phyloP scores from a whole-genome alignment of 176 grass and related monocot genomes.

The Ensete ventricosum region DNA sequence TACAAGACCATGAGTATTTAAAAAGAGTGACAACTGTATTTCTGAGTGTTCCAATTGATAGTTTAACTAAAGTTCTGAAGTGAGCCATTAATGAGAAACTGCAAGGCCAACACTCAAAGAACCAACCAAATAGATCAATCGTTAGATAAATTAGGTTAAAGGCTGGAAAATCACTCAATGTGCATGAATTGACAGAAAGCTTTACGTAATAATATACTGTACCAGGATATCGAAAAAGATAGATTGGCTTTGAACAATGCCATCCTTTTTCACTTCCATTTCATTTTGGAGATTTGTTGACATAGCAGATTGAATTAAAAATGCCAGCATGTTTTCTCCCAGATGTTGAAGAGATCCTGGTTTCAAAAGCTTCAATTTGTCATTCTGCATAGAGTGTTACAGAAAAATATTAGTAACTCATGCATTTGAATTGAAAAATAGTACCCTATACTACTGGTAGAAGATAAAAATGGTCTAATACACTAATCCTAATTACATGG shows the following conservation, averaged over 20 bases:
- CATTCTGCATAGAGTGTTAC: conserved; percentile 56
- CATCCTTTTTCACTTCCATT: conserved; percentile 37
- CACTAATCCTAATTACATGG: not conserved
- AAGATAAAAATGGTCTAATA: not conserved
- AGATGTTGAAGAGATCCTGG: conserved; percentile 90
- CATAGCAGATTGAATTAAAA: conserved; percentile 63
- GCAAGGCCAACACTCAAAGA: no score
- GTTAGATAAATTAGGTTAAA: not conserved
- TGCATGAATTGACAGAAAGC: not conserved
- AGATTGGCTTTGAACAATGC: conserved; percentile 36
- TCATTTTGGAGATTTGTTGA: conserved; percentile 57
- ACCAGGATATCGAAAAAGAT: conserved; percentile 96
- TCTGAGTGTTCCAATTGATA: no score
- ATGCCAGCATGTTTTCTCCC: conserved; percentile 98
- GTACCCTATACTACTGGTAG: not conserved
- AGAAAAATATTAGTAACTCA: conserved; percentile 4
- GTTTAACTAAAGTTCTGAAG: no score
- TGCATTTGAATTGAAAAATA: not conserved
- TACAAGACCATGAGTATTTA: no score
- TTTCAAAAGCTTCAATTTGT: conserved; percentile 87
- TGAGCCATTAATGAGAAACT: no score
- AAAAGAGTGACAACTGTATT: no score
- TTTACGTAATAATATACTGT: conserved; percentile 13
- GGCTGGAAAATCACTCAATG: conserved; percentile 4
- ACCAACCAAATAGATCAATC: no score